These are phyloP conservation scores for Pichia sp. DNA, from an alignment of 1,139 yeast genomes.

Conservation along the genomic window DNA sequence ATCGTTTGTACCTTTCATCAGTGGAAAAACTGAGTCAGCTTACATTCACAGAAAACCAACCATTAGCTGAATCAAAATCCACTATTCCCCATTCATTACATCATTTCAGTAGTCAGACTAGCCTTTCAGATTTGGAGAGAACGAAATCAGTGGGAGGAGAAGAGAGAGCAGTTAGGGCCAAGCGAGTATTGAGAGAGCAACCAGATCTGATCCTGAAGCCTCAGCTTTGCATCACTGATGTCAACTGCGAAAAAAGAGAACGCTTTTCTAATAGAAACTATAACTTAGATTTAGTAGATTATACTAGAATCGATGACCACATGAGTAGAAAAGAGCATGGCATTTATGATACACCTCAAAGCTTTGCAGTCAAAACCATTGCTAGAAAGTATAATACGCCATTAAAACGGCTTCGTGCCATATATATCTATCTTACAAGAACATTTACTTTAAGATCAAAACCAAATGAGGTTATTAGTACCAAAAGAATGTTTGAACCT, in stretches of 20 bases:
- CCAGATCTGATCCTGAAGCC: conserved; percentile 64
- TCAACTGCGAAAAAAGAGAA: conserved; percentile 37
- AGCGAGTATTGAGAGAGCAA: conserved; percentile 60
- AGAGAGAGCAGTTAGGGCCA: conserved; percentile 65
- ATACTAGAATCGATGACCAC: conserved; percentile 23
- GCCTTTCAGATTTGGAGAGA: conserved; percentile 50
- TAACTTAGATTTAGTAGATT: conserved; percentile 21
- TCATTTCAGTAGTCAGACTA: background rate
- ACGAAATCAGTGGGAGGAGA: conserved; percentile 64
- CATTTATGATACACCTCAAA: conserved; percentile 33
- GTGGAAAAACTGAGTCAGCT: conserved; percentile 14
- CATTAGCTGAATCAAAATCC: background rate
- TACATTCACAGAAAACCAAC: background rate
- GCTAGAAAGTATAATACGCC: conserved; percentile 37
- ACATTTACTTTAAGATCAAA: conserved; percentile 30
- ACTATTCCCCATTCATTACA: background rate
- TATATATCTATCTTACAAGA: conserved; percentile 53
- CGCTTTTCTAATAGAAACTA: too few relatives aligned
- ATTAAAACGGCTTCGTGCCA: conserved; percentile 52
- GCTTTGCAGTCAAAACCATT: conserved; percentile 40
- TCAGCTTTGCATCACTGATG: conserved; percentile 49
- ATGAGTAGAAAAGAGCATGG: conserved; percentile 22
- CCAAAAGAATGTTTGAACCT: conserved; percentile 23
- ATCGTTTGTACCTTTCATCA: conserved; percentile 24
- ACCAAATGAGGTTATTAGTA: conserved; percentile 23